Conservation (phyloP, 2,329 filamentous ascomycete genomes). For the Trichoderma gracile region DNA sequence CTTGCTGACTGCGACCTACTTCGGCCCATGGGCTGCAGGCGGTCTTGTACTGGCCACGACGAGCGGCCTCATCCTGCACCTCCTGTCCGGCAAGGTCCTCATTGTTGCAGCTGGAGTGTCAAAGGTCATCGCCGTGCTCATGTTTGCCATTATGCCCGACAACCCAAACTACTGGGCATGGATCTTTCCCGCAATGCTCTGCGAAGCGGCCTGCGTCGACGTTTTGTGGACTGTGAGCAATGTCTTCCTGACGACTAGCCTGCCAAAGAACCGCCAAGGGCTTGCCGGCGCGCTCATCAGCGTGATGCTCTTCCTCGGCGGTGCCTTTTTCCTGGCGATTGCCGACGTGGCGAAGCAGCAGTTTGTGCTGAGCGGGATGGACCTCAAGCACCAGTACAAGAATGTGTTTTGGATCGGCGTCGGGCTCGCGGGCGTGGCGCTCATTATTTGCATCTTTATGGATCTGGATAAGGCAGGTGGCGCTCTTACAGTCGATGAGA, state of each 20-base stretch:
- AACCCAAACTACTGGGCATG: slow-evolving; percentile 62
- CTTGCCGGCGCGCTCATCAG: slow-evolving; percentile 66
- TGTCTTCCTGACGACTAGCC: slow-evolving; percentile 65
- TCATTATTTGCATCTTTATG: slow-evolving; percentile 43
- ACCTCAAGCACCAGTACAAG: slow-evolving; percentile 56
- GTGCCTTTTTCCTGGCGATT: slow-evolving; percentile 63
- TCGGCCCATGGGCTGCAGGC: slow-evolving; percentile 57
- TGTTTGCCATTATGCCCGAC: slow-evolving; percentile 58
- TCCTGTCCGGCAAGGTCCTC: slow-evolving; percentile 54
- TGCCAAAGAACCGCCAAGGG: slow-evolving; percentile 61
- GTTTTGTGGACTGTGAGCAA: slow-evolving; percentile 66
- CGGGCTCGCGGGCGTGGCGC: slow-evolving; percentile 49
- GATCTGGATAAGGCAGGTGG: slow-evolving; percentile 33
- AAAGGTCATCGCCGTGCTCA: slow-evolving; percentile 51
- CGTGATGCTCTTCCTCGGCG: slow-evolving; percentile 61
- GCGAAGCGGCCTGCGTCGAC: slow-evolving; percentile 64
- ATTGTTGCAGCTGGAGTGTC: slow-evolving; percentile 54
- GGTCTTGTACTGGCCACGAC: slow-evolving; percentile 57
- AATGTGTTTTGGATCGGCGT: slow-evolving; percentile 62
- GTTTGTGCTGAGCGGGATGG: slow-evolving; percentile 44
- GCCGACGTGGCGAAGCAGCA: slow-evolving; percentile 57
- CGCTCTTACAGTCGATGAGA: slow-evolving; percentile 29
- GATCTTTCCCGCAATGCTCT: slow-evolving; percentile 61
- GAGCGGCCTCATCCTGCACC: slow-evolving; percentile 58
- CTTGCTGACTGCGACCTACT: slow-evolving; percentile 60